phyloP scores from a whole-genome alignment of 148 eudicot genomes.

The Rhododendron ovatum region DNA sequence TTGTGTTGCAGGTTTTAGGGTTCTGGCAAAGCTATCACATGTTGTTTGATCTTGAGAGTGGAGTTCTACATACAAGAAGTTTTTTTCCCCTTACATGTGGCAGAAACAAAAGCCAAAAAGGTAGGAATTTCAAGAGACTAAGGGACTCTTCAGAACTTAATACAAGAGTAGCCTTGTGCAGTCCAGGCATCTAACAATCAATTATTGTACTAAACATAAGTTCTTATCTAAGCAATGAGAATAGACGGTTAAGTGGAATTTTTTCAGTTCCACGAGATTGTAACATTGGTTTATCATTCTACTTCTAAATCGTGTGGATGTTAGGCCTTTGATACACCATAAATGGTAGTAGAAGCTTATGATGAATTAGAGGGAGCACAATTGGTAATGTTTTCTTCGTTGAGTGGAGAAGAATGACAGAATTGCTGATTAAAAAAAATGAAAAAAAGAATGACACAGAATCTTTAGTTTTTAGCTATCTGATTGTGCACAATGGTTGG shows the following conservation, averaged over 20 bases:
- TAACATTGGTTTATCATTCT: not conserved
- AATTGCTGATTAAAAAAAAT: not conserved
- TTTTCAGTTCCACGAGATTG: not conserved
- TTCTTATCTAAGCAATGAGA: not conserved
- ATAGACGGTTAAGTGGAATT: not conserved
- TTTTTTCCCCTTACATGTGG: no score
- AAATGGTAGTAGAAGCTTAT: not conserved
- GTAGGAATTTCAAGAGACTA: not conserved
- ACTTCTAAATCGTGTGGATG: not conserved
- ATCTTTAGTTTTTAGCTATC: not conserved
- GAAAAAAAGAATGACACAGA: not conserved
- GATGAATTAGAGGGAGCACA: not conserved
- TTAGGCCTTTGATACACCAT: not conserved
- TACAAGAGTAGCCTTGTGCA: not conserved
- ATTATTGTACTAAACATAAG: not conserved
- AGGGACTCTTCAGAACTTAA: not conserved
- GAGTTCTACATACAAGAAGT: no score
- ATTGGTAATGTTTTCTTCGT: not conserved
- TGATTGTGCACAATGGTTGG: not conserved
- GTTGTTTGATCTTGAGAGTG: no score
- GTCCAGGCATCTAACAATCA: not conserved
- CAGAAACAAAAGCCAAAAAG: not conserved
- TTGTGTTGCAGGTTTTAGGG: no score
- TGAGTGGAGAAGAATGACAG: not conserved
- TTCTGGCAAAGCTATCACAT: no score